Evolutionary conservation across 2,329 filamentous ascomycete species (phyloP).

Genomic region (Taxawa tesnikishii): DNA sequence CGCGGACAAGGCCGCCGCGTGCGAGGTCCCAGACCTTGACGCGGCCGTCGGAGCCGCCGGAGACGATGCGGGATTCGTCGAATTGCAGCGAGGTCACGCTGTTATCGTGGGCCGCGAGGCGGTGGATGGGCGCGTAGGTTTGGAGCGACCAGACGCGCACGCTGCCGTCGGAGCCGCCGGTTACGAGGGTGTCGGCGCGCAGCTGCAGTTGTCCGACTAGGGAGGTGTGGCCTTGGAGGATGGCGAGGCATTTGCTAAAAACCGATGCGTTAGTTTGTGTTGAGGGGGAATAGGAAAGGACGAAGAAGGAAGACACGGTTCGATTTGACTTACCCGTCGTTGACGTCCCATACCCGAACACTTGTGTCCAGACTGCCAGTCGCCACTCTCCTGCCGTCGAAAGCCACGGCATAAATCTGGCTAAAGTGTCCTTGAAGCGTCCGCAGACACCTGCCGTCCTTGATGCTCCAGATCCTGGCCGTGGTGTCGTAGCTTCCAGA

Average conservation of each 20-base stretch:
- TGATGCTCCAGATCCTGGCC: conserved; percentile 95
- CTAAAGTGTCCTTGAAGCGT: conserved; percentile 92
- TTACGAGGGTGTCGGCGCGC: conserved; percentile 87
- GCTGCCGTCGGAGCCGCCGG: conserved; percentile 89
- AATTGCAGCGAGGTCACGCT: conserved; percentile 97
- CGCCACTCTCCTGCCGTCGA: conserved; percentile 84
- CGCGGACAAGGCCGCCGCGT: conserved; percentile 78
- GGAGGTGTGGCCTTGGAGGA: conserved; percentile 92
- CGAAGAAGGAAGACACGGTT: conserved; percentile 4
- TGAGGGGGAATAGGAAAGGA: conserved; percentile 4
- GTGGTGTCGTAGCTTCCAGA: conserved; percentile 97
- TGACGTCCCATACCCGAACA: conserved; percentile 91
- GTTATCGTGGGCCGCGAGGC: conserved; percentile 92
- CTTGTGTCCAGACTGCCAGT: conserved; percentile 95
- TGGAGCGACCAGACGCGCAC: conserved; percentile 93
- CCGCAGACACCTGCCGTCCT: conserved; percentile 80
- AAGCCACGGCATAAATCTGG: conserved; percentile 97
- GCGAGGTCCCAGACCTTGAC: conserved; percentile 98
- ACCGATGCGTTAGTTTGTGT: too few relatives aligned
- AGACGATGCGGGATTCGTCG: conserved; percentile 89
- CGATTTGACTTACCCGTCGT: conserved; percentile 54
- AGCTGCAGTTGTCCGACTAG: conserved; percentile 94
- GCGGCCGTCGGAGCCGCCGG: conserved; percentile 89
- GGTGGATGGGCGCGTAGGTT: conserved; percentile 82
- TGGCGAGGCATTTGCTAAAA: conserved; percentile 45